Evolutionary conservation across 495 filamentous ascomycete genomes (phyloP).

Genomic region (Podospora comata): DNA sequence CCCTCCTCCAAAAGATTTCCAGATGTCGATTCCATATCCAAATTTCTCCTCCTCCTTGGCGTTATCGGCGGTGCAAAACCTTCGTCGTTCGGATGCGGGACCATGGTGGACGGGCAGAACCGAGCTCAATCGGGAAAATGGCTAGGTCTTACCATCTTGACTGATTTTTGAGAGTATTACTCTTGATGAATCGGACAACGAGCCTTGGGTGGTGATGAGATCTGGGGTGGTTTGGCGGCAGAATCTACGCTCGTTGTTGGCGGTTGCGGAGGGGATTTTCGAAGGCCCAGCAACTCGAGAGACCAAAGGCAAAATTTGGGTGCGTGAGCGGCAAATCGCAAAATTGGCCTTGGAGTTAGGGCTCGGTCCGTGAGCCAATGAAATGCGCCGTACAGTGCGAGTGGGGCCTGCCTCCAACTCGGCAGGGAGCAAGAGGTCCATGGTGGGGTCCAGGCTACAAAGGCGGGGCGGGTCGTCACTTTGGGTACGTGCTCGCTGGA

Average conservation of each 20-base stretch:
- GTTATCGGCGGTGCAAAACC: slow-evolving; percentile 14
- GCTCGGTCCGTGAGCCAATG: slow-evolving; percentile 31
- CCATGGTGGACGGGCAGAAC: slow-evolving; percentile 18
- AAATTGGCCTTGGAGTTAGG: slow-evolving; percentile 34
- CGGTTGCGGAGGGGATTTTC: slow-evolving; percentile 36
- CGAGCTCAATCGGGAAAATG: slow-evolving; percentile 26
- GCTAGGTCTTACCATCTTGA: slow-evolving; percentile 56
- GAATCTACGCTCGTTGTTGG: slow-evolving; percentile 44
- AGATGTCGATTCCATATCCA: neutral
- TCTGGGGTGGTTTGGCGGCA: slow-evolving; percentile 39
- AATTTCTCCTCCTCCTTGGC: neutral
- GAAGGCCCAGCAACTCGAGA: slow-evolving; percentile 32
- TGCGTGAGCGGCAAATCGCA: slow-evolving; percentile 34
- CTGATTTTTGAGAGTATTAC: slow-evolving; percentile 38
- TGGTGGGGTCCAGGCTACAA: too few species aligned
- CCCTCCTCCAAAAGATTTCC: neutral
- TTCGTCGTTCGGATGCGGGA: slow-evolving; percentile 16
- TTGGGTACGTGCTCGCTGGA: neutral
- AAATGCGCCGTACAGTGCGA: slow-evolving; percentile 6
- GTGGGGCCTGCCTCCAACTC: slow-evolving; percentile 8
- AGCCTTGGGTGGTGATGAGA: slow-evolving; percentile 47
- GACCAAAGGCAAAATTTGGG: slow-evolving; percentile 36
- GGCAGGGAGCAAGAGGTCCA: neutral
- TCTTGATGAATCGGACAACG: slow-evolving; percentile 41
- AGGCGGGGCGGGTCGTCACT: neutral